Percentiles rank a stretch among this genome's conserved stretches.
Conservation (phyloP, 1,284 basidiomycete genomes). For the Ceratobasidium sp. region DNA sequence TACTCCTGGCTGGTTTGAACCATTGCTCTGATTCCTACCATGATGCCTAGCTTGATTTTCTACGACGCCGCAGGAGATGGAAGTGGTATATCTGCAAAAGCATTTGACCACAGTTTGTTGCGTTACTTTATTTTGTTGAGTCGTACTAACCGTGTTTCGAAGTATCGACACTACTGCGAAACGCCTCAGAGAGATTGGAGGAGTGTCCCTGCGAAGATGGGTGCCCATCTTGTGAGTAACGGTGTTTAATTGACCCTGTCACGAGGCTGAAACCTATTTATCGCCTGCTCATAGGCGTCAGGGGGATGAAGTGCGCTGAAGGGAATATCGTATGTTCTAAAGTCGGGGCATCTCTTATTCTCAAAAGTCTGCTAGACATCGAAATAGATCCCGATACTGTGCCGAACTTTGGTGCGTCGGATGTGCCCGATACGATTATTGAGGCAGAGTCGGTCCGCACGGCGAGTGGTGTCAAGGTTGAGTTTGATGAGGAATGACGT, state of each 20-base stretch:
- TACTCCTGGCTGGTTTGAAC: slow-evolving; percentile 4
- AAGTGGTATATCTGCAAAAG: slow-evolving; percentile 76
- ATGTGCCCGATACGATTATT: slow-evolving; percentile 62
- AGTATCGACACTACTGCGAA: slow-evolving; percentile 68
- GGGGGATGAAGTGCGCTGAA: slow-evolving; percentile 67
- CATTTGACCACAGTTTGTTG: slow-evolving; percentile 77
- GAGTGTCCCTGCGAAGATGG: slow-evolving; percentile 74
- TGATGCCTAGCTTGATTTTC: slow-evolving; percentile 70
- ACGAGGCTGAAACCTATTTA: neutral
- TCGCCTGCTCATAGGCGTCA: slow-evolving; percentile 60
- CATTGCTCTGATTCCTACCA: neutral
- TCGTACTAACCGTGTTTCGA: neutral
- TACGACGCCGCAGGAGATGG: slow-evolving; percentile 77
- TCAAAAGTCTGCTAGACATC: slow-evolving; percentile 66
- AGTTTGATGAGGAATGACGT: slow-evolving; percentile 48
- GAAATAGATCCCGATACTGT: slow-evolving; percentile 56
- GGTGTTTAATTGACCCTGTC: slow-evolving; percentile 10
- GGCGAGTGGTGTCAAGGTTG: slow-evolving; percentile 60
- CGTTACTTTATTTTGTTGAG: neutral
- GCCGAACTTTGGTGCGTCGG: slow-evolving; percentile 46
- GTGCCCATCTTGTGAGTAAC: slow-evolving; percentile 70
- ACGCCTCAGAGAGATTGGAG: slow-evolving; percentile 70
- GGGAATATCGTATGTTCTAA: slow-evolving; percentile 73
- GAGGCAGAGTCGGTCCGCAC: slow-evolving; percentile 60
- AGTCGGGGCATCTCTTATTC: slow-evolving; percentile 70